Conservation (phyloP, 352 stramenopile species). For the Globisporangium nagaii region DNA sequence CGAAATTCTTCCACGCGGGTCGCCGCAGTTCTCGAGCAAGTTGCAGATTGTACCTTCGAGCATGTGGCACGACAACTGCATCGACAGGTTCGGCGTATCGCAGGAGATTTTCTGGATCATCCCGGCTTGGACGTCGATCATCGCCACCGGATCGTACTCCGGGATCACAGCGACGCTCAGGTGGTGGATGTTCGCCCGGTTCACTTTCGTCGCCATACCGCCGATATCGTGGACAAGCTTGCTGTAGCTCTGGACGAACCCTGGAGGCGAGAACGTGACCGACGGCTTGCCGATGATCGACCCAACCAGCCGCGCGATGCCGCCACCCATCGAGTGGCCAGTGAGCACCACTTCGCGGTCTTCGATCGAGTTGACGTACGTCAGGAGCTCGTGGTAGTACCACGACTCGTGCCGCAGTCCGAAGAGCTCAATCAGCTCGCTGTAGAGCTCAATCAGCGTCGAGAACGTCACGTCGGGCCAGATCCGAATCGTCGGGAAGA, state of each 20-base stretch:
- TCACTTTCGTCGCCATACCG: slow-evolving; percentile 63
- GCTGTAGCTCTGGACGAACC: slow-evolving; percentile 85
- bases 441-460: slow-evolving; percentile 82
- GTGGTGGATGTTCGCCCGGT: slow-evolving; percentile 75
- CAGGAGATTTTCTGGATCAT: slow-evolving; percentile 90
- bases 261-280: slow-evolving; percentile 83
- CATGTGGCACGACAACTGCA: slow-evolving; percentile 90
- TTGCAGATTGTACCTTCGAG: slow-evolving; percentile 88
- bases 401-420: slow-evolving; percentile 84
- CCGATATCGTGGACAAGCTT: slow-evolving; percentile 83
- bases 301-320: slow-evolving; percentile 79
- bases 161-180: slow-evolving; percentile 80
- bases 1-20: slow-evolving; percentile 47
- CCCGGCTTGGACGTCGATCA: slow-evolving; percentile 85
- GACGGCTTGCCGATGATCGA: slow-evolving; percentile 71
- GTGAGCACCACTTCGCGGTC: slow-evolving; percentile 83
- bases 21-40: slow-evolving; percentile 72
- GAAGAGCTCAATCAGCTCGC: slow-evolving; percentile 82
- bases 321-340: slow-evolving; percentile 85
- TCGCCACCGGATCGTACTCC: slow-evolving; percentile 85
- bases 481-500: slow-evolving; percentile 91
- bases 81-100: slow-evolving; percentile 79
- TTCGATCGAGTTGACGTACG: slow-evolving; percentile 74
- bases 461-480: slow-evolving; percentile 87
- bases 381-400: slow-evolving; percentile 85